Conservation (phyloP, 148 eudicot species). For the Limonium bicolor region DNA sequence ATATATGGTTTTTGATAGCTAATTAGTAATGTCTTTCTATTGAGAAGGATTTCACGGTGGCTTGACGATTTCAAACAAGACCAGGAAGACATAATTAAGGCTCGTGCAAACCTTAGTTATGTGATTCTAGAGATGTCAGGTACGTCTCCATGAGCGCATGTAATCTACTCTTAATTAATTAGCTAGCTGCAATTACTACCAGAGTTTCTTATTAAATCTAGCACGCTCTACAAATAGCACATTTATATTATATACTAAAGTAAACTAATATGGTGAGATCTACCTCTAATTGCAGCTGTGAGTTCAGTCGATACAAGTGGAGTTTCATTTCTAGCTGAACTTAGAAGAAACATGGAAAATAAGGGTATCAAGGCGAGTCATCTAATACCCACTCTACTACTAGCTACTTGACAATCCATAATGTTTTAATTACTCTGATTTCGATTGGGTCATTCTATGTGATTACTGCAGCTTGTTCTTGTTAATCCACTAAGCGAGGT, state of each 20-base stretch:
- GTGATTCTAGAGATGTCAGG: constrained; percentile 1
- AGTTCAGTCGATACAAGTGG: constrained; percentile 7
- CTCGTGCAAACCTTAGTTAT: neutral
- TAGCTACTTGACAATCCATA: neutral
- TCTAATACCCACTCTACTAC: neutral
- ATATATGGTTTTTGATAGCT: neutral
- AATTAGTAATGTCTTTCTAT: too few relatives aligned
- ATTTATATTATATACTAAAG: too few relatives aligned
- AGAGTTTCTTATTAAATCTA: too few relatives aligned
- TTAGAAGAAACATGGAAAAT: neutral
- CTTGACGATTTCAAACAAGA: constrained; percentile 1
- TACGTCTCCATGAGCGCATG: too few relatives aligned
- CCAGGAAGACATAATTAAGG: neutral
- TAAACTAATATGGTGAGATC: too few relatives aligned
- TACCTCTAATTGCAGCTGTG: constrained; percentile 1
- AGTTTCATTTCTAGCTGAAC: neutral
- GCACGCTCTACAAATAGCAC: too few relatives aligned
- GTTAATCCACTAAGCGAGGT: constrained; percentile 3
- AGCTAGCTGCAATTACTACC: too few relatives aligned
- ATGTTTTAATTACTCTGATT: neutral
- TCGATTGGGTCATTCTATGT: neutral
- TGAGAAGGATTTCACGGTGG: constrained; percentile 1
- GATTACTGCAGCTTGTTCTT: neutral
- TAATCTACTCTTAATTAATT: too few relatives aligned
- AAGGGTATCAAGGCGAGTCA: constrained; percentile 2